A percentile compares a stretch with the other conserved stretches of the same genome.
Conservation (phyloP, 805 yeast species). For the Candida krabiensis region DNA sequence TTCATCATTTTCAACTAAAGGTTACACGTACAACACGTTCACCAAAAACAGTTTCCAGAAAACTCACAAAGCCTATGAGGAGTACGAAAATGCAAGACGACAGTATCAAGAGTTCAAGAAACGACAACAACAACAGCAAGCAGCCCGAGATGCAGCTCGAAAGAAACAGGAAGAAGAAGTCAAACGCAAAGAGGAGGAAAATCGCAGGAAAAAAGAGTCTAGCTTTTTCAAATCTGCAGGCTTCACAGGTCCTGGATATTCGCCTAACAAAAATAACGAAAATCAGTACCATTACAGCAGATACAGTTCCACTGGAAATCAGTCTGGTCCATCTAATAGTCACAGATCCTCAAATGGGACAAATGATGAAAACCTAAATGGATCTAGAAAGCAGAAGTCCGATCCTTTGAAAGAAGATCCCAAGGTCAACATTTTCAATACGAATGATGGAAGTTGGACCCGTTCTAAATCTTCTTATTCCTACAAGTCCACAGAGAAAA, state of each 20-base stretch:
- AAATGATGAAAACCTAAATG: neutral
- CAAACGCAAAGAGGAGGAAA: conserved; percentile 7
- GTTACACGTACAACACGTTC: conserved; percentile 2
- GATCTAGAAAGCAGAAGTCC: neutral
- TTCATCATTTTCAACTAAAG: neutral
- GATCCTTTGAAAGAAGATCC: conserved; percentile 14
- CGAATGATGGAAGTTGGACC: conserved; percentile 28
- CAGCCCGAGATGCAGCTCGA: conserved; percentile 12
- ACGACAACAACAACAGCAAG: conserved; percentile 16
- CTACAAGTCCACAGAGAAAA: conserved; percentile 25
- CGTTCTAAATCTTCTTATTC: conserved; percentile 28
- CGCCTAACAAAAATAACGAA: too few relatives aligned
- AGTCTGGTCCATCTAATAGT: too few relatives aligned
- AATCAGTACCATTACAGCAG: conserved; percentile 12
- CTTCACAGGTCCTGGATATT: conserved; percentile 1
- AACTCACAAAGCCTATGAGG: conserved; percentile 14
- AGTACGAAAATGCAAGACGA: conserved; percentile 24
- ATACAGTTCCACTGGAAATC: conserved; percentile 2
- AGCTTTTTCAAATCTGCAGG: neutral
- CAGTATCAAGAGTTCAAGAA: conserved; percentile 22
- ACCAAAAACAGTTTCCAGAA: neutral
- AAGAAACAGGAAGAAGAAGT: conserved; percentile 10
- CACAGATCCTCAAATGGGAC: neutral
- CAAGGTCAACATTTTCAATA: conserved; percentile 18
- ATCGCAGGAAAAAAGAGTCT: neutral